Conservation (phyloP, 768 basidiomycete genomes). For the Daedalea quercina region DNA sequence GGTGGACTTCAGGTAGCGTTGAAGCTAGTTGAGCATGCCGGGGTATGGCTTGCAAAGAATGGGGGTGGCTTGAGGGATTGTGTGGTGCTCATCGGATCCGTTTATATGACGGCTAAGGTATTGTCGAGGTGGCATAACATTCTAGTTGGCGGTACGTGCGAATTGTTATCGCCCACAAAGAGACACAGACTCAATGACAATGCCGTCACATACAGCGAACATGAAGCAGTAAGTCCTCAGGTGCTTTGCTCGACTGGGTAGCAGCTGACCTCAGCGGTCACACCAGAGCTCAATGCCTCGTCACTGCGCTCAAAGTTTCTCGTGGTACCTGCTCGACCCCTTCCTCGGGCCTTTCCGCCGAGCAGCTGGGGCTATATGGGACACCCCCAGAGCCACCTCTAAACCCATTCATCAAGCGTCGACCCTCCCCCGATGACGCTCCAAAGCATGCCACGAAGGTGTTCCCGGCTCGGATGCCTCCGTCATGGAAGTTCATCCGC, state of each 20-base stretch:
- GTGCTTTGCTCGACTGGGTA: neutral
- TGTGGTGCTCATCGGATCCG: constrained; percentile 10
- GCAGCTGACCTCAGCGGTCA: neutral
- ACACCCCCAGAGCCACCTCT: constrained; percentile 8
- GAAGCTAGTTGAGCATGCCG: neutral
- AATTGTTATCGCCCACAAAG: neutral
- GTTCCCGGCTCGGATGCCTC: neutral
- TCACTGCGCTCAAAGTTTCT: constrained; percentile 33
- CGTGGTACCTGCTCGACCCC: constrained; percentile 27
- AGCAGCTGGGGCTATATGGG: constrained; percentile 8
- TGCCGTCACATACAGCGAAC: constrained; percentile 14
- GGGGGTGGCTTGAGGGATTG: neutral
- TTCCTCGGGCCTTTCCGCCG: constrained; percentile 3
- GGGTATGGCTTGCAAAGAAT: neutral
- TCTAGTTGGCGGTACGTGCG: constrained; percentile 30
- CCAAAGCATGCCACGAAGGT: neutral
- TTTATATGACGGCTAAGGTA: constrained; percentile 22
- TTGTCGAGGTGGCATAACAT: constrained; percentile 40
- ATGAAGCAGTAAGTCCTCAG: constrained; percentile 20
- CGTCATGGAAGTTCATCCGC: constrained; percentile 9
- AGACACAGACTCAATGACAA: neutral
- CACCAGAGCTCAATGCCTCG: constrained; percentile 24
- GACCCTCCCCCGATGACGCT: neutral
- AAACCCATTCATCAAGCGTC: constrained; percentile 14
- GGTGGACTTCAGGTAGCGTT: neutral